These are phyloP conservation scores for Xylariales sp. DNA, from an alignment of 2,329 filamentous ascomycete genomes.

Conservation along the genomic window DNA sequence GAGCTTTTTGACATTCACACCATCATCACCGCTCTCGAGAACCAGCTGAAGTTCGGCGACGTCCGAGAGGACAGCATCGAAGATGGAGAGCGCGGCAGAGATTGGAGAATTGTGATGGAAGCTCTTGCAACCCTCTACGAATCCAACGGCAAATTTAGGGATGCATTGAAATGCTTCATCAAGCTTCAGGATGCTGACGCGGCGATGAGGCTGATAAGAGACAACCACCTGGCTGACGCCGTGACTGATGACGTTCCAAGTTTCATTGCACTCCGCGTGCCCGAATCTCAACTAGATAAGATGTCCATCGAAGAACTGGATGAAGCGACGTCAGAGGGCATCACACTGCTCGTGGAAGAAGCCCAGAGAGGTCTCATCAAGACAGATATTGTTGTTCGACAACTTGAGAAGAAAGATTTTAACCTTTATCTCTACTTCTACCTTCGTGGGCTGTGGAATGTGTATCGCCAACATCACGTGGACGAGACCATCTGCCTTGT, in stretches of 20 bases:
- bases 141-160: conserved; percentile 72
- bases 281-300: conserved; percentile 60
- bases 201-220: conserved; percentile 78
- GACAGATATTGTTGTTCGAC: conserved; percentile 71
- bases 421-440: conserved; percentile 88
- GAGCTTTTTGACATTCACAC: conserved; percentile 78
- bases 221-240: conserved; percentile 85
- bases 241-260: conserved; percentile 86
- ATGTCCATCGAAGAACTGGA: conserved; percentile 70
- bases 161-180: conserved; percentile 87
- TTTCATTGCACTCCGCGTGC: conserved; percentile 83
- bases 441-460: conserved; percentile 78
- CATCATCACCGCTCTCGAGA: conserved; percentile 74
- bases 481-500: conserved; percentile 65
- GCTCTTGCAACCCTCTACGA: conserved; percentile 81
- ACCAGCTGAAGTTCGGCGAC: conserved; percentile 73
- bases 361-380: conserved; percentile 83
- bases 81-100: conserved; percentile 65
- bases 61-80: conserved; percentile 73
- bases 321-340: conserved; percentile 75
- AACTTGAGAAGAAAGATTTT: conserved; percentile 65
- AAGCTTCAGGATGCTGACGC: conserved; percentile 87
- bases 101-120: conserved; percentile 89
- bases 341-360: conserved; percentile 83
- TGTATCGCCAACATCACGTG: conserved; percentile 52